Evolutionary conservation across 2,329 filamentous ascomycete species (phyloP).

Genomic region (Nannizziopsis barbatae): DNA sequence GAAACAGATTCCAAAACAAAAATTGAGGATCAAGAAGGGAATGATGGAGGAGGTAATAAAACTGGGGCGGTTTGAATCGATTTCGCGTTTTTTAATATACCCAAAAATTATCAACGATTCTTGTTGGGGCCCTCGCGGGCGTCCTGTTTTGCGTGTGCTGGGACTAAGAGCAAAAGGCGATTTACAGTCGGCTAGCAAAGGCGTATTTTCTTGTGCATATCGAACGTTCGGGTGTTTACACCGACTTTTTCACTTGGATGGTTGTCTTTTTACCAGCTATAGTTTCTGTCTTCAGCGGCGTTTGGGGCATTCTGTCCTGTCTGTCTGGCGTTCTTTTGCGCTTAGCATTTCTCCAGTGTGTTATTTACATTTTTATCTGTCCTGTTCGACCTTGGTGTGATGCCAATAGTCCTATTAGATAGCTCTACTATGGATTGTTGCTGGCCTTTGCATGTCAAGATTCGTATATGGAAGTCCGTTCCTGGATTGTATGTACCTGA

Average conservation of each 20-base stretch:
- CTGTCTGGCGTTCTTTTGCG: not conserved
- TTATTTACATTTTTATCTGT: constrained; percentile 1
- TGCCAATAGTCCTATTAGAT: no score
- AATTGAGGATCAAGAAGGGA: not conserved
- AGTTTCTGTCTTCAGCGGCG: not conserved
- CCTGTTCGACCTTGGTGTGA: no score
- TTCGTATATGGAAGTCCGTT: no score
- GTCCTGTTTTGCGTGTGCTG: not conserved
- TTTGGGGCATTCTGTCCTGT: not conserved
- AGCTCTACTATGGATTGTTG: no score
- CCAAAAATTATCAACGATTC: no score
- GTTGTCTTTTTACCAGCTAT: constrained; percentile 5
- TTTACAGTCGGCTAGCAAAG: not conserved
- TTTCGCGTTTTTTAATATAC: no score
- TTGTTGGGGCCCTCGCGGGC: no score
- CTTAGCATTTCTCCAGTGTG: constrained; percentile 9
- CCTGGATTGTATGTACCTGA: no score
- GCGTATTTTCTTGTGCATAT: constrained; percentile 6
- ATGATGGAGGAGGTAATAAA: not conserved
- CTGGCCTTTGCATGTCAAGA: no score
- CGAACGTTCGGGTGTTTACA: constrained; percentile 2
- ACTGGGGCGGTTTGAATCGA: not conserved
- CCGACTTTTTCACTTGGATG: constrained; percentile 5
- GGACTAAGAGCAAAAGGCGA: not conserved
- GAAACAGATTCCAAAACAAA: not conserved